Evolutionary conservation across 75 land plant genomes (phyloP).

Genomic region (Gnetum montanum): DNA sequence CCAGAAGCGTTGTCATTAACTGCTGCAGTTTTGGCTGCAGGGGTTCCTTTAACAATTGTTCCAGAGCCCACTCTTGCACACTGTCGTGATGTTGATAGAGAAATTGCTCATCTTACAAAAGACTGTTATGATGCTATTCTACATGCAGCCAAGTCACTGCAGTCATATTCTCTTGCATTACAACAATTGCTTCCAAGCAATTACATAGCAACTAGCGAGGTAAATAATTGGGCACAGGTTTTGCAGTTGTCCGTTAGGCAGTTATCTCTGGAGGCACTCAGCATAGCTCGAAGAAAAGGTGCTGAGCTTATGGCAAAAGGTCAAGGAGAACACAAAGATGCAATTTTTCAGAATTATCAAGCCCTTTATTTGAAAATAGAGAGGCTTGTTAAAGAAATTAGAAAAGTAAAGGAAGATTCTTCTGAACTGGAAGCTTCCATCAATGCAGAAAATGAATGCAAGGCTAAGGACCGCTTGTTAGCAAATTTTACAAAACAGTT

Average conservation of each 20-base stretch:
- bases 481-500: conserved; percentile 52
- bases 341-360: conserved; percentile 34
- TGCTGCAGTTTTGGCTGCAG: conserved; percentile 66
- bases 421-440: conserved; percentile 58
- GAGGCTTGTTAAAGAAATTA: conserved; percentile 39
- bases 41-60: conserved; percentile 76
- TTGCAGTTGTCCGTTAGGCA: conserved; percentile 52
- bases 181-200: conserved; percentile 70
- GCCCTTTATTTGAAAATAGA: conserved; percentile 46
- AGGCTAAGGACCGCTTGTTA: conserved; percentile 60
- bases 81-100: conserved; percentile 81
- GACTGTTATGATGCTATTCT: conserved; percentile 51
- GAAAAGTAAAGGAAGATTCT: conserved; percentile 54
- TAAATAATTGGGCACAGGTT: conserved; percentile 82
- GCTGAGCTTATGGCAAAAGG: conserved; percentile 52
- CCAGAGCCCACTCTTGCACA: conserved; percentile 89
- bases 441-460: conserved; percentile 57
- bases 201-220: conserved; percentile 66
- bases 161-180: conserved; percentile 62
- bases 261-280: conserved; percentile 54
- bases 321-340: conserved; percentile 34
- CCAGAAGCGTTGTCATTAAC: conserved; percentile 57
- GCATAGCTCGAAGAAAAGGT: conserved; percentile 60
- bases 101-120: conserved; percentile 47
- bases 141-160: conserved; percentile 38